Base-by-base conservation (phyloP, 2,329 filamentous ascomycete genomes). In the Claviceps sorghi region DNA sequence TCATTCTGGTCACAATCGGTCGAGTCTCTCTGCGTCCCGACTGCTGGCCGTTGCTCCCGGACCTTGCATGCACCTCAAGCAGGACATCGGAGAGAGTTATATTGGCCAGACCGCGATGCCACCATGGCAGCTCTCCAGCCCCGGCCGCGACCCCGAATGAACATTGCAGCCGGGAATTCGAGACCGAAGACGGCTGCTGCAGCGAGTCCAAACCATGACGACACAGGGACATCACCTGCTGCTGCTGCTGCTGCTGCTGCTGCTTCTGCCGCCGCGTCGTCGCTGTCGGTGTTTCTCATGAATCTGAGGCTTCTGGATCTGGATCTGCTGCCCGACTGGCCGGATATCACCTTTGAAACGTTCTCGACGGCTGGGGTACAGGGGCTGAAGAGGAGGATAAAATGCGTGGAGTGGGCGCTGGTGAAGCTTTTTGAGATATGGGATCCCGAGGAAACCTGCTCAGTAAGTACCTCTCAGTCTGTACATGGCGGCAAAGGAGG, bases 341-440 rank as follows among this genome's bases (percentile, higher is more conserved):
- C 91, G 0, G 75, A 70, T 19, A 85, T 96, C 53, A 82, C 79
- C 1, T 64, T 75, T 0, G 74, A 83, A 49, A 86, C 84, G 2
- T 88, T 97, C 63, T 72, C 75, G 4, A 82, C 76, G 53, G 78
- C 86, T 60, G 77, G 76, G 3, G 75, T 77, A 0, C 82, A 84
- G 56, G 86, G 86, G 51, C 85, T 91, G 66, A 93, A 91, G 69
- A 84, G 84, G 66, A 80, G 91, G 51, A 82, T 95, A 40, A 82
- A 86, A 59, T 81, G 81, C 54, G 80, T 90, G 40, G 93, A 98
- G 71, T 97, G 91, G 88, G 81, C 84, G 0, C 72, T 97, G n/a
- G 95, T 86, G 66, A 83, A 87, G 50, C 76, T 98, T 15, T 95
- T 95, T 65, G 75, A 78, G 40, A 70, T 94, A 3, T 96, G 88